Base-by-base conservation (phyloP, 352 stramenopile species). In the Phytophthora boehmeriae region DNA sequence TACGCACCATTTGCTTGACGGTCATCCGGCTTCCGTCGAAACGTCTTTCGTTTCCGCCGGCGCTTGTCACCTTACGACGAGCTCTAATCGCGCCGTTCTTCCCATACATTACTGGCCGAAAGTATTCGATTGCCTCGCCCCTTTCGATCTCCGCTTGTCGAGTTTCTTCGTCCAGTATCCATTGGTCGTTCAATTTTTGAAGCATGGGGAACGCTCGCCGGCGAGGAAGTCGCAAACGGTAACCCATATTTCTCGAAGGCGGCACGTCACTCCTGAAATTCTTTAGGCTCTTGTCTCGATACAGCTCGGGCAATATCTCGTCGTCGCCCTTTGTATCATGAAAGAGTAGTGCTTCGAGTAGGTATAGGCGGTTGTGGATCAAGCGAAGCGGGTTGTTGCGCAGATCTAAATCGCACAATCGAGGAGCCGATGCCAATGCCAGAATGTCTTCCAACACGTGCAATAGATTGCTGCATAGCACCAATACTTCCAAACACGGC, bases 21-120 rank as follows among this genome's bases (percentile, higher is more conserved):
- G 82, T 91, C 79, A 89, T 86, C 32, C 79, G 75, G 47, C 75
- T 89, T 17, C 82, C 82, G 35, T 91, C 82, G 35, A 85, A 85
- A 11, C 66, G 58, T 1, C 73, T 66, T 30, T 67, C 30, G 20
- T 51, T 41, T 42, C 23, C 32, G 2, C 17, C 23, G 5, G 16
- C 27, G 28, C 3, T 22, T 22, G n/a, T 11, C 22, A 20, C 13
- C 34, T 58, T 51, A 23, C n/a, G 19, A 14, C 53, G 28, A 45
- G 8, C 6, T 43, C 19, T 9, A 34, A 6, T 4, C 53, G 36
- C 46, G 5, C 2, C n/a, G 2, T 44, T 49, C 9, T 54, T 48
- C 8, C 30, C 9, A 22, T 25, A 8, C 16, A 20, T 54, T 41
- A 6, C 13, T 8, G 59, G 55, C 32, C 36, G 28, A 49, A 68